phyloP scores from a whole-genome alignment of 1,139 yeast species.

The Taphrina pruni region DNA sequence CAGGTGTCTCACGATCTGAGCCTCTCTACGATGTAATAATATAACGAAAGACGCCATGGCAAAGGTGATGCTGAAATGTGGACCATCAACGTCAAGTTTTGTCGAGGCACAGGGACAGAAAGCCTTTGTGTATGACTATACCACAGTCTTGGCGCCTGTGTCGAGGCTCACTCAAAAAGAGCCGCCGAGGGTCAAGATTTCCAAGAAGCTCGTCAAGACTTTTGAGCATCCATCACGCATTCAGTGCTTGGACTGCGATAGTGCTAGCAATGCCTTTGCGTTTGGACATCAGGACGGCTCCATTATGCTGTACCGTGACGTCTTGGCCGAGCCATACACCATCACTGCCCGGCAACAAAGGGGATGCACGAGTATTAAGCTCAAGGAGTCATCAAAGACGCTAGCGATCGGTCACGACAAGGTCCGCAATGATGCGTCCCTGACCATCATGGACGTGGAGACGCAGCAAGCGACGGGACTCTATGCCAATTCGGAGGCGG shows the following conservation, averaged over 20 bases:
- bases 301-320: neutral
- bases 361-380: slow-evolving; percentile 33
- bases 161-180: neutral
- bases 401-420: slow-evolving; percentile 83
- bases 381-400: slow-evolving; percentile 8
- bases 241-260: slow-evolving; percentile 19
- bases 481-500: slow-evolving; percentile 40
- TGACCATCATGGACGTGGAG: slow-evolving; percentile 78
- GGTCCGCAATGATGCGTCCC: slow-evolving; percentile 75
- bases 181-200: slow-evolving; percentile 6
- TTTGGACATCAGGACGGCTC: slow-evolving; percentile 24
- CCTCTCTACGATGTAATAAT: too few species aligned
- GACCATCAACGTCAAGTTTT: neutral
- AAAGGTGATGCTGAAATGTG: slow-evolving; percentile 22
- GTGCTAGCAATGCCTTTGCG: neutral
- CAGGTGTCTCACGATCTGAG: too few species aligned
- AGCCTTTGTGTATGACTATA: slow-evolving; percentile 8
- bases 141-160: neutral
- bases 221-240: slow-evolving; percentile 16
- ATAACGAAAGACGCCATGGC: neutral
- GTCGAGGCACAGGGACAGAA: slow-evolving; percentile 12
- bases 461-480: slow-evolving; percentile 49
- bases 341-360: slow-evolving; percentile 34
- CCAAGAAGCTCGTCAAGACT: slow-evolving; percentile 7
- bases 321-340: neutral